These are phyloP conservation scores for Paramecium sonneborni DNA, from an alignment of 73 alveolate genomes.

Conservation along the genomic window DNA sequence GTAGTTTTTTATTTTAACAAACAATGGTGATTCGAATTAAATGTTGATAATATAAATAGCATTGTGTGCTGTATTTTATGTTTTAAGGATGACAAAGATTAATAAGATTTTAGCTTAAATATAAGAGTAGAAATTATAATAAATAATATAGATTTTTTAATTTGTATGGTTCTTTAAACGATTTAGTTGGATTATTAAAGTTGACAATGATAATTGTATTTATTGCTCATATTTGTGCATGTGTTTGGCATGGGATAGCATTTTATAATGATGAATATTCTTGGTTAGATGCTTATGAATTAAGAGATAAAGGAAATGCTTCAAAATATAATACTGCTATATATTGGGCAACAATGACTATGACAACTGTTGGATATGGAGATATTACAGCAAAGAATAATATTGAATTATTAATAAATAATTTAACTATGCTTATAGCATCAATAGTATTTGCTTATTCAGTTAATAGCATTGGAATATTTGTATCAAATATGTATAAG, in stretches of 20 bases:
- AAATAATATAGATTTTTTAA: not conserved
- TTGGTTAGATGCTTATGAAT: conserved; percentile 21
- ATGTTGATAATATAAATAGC: not conserved
- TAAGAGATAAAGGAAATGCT: conserved; percentile 12
- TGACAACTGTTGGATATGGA: conserved; percentile 95
- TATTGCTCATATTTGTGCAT: conserved; percentile 57
- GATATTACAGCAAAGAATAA: conserved; percentile 82
- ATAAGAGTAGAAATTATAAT: not conserved
- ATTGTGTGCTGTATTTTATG: not conserved
- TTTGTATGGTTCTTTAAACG: conserved; percentile 35
- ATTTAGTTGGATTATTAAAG: conserved; percentile 1
- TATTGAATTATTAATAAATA: conserved; percentile 74
- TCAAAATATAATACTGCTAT: conserved; percentile 73
- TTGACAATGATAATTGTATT: not conserved
- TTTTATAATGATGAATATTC: not conserved
- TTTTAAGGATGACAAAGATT: conserved; percentile 28
- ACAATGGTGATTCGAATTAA: not conserved
- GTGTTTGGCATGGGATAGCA: conserved; percentile 53
- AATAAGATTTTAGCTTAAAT: conserved; percentile 28
- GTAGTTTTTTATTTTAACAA: not conserved
- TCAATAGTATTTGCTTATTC: conserved; percentile 90
- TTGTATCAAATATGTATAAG: conserved; percentile 72
- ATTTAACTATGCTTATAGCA: conserved; percentile 80
- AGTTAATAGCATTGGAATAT: conserved; percentile 83
- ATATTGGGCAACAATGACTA: conserved; percentile 90